Evolutionary conservation across 2,329 filamentous ascomycete species (phyloP), one percentile per base, ranked within the genome.

Genomic region (Sporothrix phasma): DNA sequence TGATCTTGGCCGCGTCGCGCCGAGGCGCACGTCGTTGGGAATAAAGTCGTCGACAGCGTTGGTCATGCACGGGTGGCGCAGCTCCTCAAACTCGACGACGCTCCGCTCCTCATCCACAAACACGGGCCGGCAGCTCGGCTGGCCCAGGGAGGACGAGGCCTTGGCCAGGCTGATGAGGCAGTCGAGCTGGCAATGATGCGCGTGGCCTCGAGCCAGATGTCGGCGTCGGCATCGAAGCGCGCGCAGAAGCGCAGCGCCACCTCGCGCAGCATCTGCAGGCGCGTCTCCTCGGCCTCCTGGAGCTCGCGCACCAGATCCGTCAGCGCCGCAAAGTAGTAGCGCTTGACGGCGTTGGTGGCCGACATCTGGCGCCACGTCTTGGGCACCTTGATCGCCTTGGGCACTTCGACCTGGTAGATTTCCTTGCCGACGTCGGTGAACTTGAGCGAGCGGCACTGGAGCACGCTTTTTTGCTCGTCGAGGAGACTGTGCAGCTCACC

Each of bases 341-440:
- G 88, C 76, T 96, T 97, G 71, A 95, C 89, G 64, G 88, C 86
- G 67, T 88, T 85, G 0, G 94, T 97, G 0, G 92, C 89, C 4
- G 94, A 97, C 92, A 97, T 97, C 72, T 97, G 93, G 67, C 92
- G 87, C 92, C 94, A 99, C 70, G 80, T 84, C 68, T 88, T 88
- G 0, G 94, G 94, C 2, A 99, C 86, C 74, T 95, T 96, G 71
- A 90, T 79, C 1, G 79, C 78, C 74, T 94, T 96, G 0, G 94
- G 93, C 0, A 90, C 88, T 73, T 99, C 94, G 11, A 99, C 81
- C 75, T 99, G 93, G 76, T 96, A 97, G 61, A 99, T 90, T 72
- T 99, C 94, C 74, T 99, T 99, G 66, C 94, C 94, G 7, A 95
- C 88, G 72, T 97, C 90, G 31, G 86, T 86, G 70, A 87, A 94